Conservation (phyloP, 345 rosid species). For the Heritiera fomes region DNA sequence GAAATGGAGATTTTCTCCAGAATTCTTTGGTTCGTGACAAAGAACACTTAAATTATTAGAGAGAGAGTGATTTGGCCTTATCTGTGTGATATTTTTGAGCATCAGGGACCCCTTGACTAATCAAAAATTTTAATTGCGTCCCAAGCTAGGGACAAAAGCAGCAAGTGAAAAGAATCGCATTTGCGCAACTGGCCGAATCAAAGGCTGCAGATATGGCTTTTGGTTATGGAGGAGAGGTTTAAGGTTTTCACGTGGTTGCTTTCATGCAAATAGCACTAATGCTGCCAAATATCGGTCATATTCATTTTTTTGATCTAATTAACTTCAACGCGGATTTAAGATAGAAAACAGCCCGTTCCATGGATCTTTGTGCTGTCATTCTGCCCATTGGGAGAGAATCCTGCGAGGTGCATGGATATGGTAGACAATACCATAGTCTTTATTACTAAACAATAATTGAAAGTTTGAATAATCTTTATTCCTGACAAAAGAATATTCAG, state of each 20-base stretch:
- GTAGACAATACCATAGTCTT: neutral
- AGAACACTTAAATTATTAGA: neutral
- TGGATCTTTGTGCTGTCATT: constrained; percentile 1
- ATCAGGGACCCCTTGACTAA: neutral
- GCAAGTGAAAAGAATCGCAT: neutral
- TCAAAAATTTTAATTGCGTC: neutral
- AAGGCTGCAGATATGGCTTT: neutral
- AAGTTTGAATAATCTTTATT: neutral
- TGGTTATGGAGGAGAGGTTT: neutral
- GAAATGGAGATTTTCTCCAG: too few relatives aligned
- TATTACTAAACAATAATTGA: neutral
- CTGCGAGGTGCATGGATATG: neutral
- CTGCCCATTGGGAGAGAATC: neutral
- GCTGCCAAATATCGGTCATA: neutral
- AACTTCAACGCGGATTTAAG: neutral
- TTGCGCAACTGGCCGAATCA: neutral
- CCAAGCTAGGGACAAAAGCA: neutral
- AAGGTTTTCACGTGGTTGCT: constrained; percentile 2
- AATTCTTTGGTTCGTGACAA: too few relatives aligned
- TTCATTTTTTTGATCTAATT: neutral
- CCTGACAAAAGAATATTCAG: neutral
- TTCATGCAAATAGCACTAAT: neutral
- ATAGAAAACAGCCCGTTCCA: neutral
- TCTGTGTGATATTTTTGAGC: constrained; percentile 3
- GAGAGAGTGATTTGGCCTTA: neutral